Conservation (phyloP, 352 stramenopile species). For the Phytophthora brassicae region DNA sequence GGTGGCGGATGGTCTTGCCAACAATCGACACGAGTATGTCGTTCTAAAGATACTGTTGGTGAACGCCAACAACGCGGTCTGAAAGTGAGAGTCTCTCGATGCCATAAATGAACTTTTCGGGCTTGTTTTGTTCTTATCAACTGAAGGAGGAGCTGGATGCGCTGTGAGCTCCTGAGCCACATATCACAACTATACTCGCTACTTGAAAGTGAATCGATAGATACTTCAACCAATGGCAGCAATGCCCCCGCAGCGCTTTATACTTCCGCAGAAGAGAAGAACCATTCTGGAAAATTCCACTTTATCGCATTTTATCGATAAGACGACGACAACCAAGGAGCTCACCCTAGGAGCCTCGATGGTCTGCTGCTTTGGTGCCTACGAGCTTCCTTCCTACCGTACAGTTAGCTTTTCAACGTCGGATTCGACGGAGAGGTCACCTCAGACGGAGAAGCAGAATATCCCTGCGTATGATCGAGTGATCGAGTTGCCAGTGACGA, state of each 20-base stretch:
- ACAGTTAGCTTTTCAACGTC: too few relatives aligned
- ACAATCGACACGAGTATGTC: slow-evolving; percentile 39
- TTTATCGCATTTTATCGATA: slow-evolving; percentile 17
- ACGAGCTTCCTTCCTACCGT: too few relatives aligned
- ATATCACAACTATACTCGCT: slow-evolving; percentile 69
- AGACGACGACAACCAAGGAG: slow-evolving; percentile 21
- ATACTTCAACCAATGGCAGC: slow-evolving; percentile 58
- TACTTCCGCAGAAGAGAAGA: slow-evolving; percentile 32
- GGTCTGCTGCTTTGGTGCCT: slow-evolving; percentile 48
- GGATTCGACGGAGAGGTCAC: too few relatives aligned
- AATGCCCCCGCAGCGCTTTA: slow-evolving; percentile 33
- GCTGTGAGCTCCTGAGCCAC: slow-evolving; percentile 62
- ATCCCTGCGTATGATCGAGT: too few relatives aligned
- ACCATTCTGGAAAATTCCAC: slow-evolving; percentile 23
- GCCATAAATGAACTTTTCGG: slow-evolving; percentile 29
- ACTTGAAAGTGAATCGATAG: slow-evolving; percentile 70
- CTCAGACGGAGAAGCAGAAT: too few relatives aligned
- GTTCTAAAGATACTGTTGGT: slow-evolving; percentile 51
- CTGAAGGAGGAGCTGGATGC: slow-evolving; percentile 57
- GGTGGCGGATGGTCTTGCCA: slow-evolving; percentile 14
- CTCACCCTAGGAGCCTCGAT: slow-evolving; percentile 22
- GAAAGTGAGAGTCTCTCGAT: slow-evolving; percentile 21
- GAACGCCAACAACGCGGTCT: slow-evolving; percentile 24
- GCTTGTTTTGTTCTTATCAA: slow-evolving; percentile 39
- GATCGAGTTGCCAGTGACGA: too few relatives aligned